These are phyloP conservation scores for Neonectria sp. DNA, from an alignment of 2,329 filamentous ascomycete genomes.

Conservation along the genomic window DNA sequence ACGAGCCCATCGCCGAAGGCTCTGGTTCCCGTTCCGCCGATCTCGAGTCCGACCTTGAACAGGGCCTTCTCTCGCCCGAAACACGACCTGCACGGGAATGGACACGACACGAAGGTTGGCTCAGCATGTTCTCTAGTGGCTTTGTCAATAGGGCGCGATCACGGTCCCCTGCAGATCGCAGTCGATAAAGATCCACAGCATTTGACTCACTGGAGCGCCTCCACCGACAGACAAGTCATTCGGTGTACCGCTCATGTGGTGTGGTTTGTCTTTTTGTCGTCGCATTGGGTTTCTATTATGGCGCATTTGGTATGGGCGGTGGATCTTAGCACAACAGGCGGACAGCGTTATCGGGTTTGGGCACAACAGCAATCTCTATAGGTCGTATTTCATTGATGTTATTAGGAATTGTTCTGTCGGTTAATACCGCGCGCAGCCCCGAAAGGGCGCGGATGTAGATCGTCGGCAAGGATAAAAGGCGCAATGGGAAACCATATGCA, in stretches of 20 bases:
- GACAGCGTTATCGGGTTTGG: constrained; percentile 12
- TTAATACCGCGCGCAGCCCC: background rate
- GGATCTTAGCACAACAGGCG: constrained; percentile 3
- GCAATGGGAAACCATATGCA: constrained; percentile 10
- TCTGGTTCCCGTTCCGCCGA: constrained; percentile 51
- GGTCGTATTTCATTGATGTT: constrained; percentile 4
- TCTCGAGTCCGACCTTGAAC: constrained; percentile 60
- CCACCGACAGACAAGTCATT: background rate
- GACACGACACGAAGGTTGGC: constrained; percentile 54
- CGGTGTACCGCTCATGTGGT: background rate
- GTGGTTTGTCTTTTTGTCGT: constrained; percentile 5
- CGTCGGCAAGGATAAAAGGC: constrained; percentile 12
- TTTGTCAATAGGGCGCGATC: constrained; percentile 39
- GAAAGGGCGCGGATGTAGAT: constrained; percentile 16
- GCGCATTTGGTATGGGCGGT: constrained; percentile 7
- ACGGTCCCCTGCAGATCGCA: constrained; percentile 47
- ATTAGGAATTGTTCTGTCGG: constrained; percentile 2
- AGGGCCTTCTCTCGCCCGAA: constrained; percentile 52
- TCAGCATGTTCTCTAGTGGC: constrained; percentile 55
- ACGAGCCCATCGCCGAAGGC: constrained; percentile 58
- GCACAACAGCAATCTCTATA: constrained; percentile 16
- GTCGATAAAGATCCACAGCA: constrained; percentile 26
- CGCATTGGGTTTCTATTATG: constrained; percentile 9
- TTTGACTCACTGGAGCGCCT: background rate
- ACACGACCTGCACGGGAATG: constrained; percentile 37